phyloP scores from a whole-genome alignment of 768 basidiomycete genomes.

The Termitomyces bulborhizus region DNA sequence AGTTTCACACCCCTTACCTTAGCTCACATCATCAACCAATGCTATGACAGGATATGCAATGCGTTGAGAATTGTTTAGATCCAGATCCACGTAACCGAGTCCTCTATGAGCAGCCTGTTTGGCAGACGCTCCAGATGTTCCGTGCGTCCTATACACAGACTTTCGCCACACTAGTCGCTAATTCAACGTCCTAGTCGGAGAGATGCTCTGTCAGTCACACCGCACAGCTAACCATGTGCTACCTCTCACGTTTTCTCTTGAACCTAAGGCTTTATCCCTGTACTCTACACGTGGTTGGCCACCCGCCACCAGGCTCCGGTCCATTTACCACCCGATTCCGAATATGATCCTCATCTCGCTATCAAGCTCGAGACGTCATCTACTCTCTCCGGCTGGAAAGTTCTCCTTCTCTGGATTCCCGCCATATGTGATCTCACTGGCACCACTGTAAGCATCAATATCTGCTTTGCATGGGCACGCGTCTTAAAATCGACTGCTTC shows the following conservation, averaged over 20 bases:
- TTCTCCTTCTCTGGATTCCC: conserved; percentile 81
- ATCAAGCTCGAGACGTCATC: conserved; percentile 25
- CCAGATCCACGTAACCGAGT: conserved; percentile 55
- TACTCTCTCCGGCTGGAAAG: conserved; percentile 58
- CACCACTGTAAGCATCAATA: conserved; percentile 60
- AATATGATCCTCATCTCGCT: conserved; percentile 32
- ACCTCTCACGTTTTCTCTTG: conserved; percentile 15
- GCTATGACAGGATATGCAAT: conserved; percentile 83
- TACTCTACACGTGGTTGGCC: conserved; percentile 64
- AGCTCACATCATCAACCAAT: conserved; percentile 3
- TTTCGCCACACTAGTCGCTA: conserved; percentile 16
- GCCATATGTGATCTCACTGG: conserved; percentile 87
- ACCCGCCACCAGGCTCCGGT: conserved; percentile 43
- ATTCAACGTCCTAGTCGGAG: conserved; percentile 62
- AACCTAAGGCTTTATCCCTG: conserved; percentile 73
- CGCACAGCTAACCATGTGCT: conserved; percentile 21
- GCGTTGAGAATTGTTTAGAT: conserved; percentile 85
- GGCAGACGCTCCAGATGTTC: conserved; percentile 91
- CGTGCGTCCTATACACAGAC: conserved; percentile 39
- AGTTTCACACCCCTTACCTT: conserved; percentile 13
- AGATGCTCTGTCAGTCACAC: conserved; percentile 78
- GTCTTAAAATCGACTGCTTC: conserved; percentile 3
- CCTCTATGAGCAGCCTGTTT: conserved; percentile 91
- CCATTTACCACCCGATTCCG: conserved; percentile 48
- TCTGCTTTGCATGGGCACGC: background rate